Evolutionary conservation across 78 protist species (phyloP).

Genomic region (Planoprotostelium fungivorum): DNA sequence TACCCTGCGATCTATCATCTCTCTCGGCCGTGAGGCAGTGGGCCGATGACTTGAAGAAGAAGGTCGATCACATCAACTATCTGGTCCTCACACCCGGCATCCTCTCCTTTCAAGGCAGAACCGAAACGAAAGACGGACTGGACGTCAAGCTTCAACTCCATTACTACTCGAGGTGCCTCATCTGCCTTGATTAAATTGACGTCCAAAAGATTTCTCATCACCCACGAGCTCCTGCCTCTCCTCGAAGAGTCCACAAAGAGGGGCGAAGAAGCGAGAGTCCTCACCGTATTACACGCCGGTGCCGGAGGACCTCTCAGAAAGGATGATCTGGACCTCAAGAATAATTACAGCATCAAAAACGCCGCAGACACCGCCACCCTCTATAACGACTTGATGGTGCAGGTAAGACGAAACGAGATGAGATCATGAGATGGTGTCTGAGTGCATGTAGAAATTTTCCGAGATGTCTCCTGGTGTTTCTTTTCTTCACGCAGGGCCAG

Average conservation of each 20-base stretch:
- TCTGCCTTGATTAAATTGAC: background rate
- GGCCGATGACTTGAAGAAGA: background rate
- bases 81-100: background rate
- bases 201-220: background rate
- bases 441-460: background rate
- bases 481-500: background rate
- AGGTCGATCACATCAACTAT: background rate
- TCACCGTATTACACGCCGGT: background rate
- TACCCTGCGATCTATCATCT: background rate
- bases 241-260: background rate
- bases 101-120: background rate
- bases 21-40: background rate
- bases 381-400: background rate
- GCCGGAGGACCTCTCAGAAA: background rate
- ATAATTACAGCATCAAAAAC: background rate
- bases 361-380: background rate
- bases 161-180: background rate
- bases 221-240: background rate
- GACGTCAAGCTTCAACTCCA: background rate
- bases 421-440: background rate
- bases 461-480: background rate
- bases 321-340: background rate
- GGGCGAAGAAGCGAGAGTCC: background rate
- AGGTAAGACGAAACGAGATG: background rate
- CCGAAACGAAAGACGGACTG: background rate